Conservation (phyloP, 495 filamentous ascomycete genomes). For the Hapsidospora chrysogenum region DNA sequence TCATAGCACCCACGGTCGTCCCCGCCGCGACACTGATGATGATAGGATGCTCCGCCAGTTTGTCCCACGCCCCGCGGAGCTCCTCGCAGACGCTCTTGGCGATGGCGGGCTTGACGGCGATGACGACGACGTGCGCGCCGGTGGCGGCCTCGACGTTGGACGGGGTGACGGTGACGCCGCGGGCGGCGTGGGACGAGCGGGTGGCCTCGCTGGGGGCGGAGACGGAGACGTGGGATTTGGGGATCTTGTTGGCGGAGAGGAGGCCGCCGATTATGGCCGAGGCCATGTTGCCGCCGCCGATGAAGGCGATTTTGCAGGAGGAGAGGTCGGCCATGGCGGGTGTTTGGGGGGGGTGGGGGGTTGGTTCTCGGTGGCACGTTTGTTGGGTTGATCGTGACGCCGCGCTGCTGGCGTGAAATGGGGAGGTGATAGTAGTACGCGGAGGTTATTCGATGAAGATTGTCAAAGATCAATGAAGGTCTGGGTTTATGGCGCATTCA, state of each 20-base stretch:
- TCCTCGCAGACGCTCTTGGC: slow-evolving; percentile 17
- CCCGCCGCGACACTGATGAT: slow-evolving; percentile 20
- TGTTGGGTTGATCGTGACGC: too few species aligned
- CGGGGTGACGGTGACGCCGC: slow-evolving; percentile 15
- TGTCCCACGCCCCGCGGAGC: slow-evolving; percentile 12
- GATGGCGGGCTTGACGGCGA: slow-evolving; percentile 21
- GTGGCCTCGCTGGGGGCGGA: slow-evolving; percentile 20
- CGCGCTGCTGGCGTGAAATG: too few species aligned
- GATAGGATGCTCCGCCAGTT: slow-evolving; percentile 17
- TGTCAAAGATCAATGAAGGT: too few species aligned
- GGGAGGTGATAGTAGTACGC: too few species aligned
- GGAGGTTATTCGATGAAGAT: too few species aligned
- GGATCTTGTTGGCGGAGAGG: slow-evolving; percentile 11
- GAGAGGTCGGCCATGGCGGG: too few species aligned
- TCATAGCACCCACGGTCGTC: slow-evolving; percentile 14
- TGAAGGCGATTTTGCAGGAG: slow-evolving; percentile 17
- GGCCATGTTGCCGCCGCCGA: slow-evolving; percentile 21
- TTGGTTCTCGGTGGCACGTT: too few species aligned
- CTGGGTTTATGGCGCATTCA: too few species aligned
- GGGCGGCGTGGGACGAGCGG: slow-evolving; percentile 14
- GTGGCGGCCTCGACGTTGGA: slow-evolving; percentile 15
- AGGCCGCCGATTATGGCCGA: slow-evolving; percentile 21
- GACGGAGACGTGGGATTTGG: slow-evolving; percentile 24
- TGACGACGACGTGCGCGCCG: slow-evolving; percentile 15
- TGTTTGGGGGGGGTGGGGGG: too few species aligned